These are phyloP conservation scores for Leccinum fuscescens DNA, from an alignment of 1,284 basidiomycete species.

Conservation along the genomic window DNA sequence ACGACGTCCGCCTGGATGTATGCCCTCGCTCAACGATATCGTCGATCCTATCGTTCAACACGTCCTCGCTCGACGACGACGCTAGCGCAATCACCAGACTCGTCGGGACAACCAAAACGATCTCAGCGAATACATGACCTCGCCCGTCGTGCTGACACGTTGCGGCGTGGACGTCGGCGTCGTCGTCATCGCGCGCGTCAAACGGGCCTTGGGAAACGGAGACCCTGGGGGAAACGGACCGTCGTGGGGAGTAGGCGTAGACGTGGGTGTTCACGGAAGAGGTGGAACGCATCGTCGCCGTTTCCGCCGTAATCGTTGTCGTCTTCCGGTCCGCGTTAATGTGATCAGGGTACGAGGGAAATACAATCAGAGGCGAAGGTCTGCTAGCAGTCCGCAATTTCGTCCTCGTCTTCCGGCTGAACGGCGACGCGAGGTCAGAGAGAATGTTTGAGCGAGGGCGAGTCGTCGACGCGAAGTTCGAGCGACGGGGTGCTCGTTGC, in stretches of 20 bases:
- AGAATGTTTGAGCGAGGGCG: constrained; percentile 8
- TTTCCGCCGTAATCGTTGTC: not conserved
- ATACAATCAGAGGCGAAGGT: constrained; percentile 20
- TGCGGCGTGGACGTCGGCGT: not conserved
- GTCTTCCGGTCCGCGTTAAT: not conserved
- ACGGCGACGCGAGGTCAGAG: constrained; percentile 20
- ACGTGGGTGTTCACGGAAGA: not conserved
- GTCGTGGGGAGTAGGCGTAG: not conserved
- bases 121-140: constrained; percentile 11
- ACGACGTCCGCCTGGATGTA: constrained; percentile 14
- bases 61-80: constrained; percentile 24
- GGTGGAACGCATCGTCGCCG: not conserved
- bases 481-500: not conserved
- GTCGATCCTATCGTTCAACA: constrained; percentile 21
- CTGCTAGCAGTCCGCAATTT: not conserved
- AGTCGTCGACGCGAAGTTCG: not conserved
- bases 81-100: constrained; percentile 25
- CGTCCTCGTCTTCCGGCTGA: constrained; percentile 8
- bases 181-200: constrained; percentile 1
- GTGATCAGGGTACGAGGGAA: constrained; percentile 22
- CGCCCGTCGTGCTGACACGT: constrained; percentile 9
- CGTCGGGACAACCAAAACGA: constrained; percentile 28
- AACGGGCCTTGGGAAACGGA: constrained; percentile 11
- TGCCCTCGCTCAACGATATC: constrained; percentile 27
- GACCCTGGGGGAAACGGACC: constrained; percentile 12